A percentile compares a stretch with the other conserved stretches of the same genome.
These are phyloP conservation scores for Talaromyces marneffei DNA, from an alignment of 2,329 filamentous ascomycete species.

Conservation along the genomic window DNA sequence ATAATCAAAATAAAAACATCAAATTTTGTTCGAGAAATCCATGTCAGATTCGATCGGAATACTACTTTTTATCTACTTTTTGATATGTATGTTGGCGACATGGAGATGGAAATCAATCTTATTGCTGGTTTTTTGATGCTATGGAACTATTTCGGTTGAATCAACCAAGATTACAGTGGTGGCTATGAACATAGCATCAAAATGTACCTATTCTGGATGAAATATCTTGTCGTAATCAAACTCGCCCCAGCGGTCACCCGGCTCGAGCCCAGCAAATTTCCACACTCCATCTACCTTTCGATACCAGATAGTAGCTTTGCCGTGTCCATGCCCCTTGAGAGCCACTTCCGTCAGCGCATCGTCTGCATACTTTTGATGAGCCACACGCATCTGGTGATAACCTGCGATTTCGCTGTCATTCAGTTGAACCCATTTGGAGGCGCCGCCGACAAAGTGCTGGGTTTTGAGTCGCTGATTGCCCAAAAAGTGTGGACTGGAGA, in stretches of 20 bases:
- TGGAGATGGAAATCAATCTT: not conserved
- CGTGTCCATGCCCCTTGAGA: constrained; percentile 1
- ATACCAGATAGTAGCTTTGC: not conserved
- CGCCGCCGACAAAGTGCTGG: constrained; percentile 20
- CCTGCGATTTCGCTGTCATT: constrained; percentile 23
- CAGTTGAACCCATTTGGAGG: constrained; percentile 20
- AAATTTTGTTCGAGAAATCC: not conserved
- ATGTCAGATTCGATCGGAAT: not conserved
- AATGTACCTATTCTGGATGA: not conserved
- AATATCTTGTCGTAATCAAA: not conserved
- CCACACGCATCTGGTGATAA: constrained; percentile 40
- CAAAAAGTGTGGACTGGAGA: constrained; percentile 13
- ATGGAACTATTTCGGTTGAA: not conserved
- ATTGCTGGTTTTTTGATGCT: not conserved
- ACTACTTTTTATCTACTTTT: not conserved
- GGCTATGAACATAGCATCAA: not conserved
- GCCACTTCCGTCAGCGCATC: not conserved
- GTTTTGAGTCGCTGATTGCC: constrained; percentile 17
- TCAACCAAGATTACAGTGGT: not conserved
- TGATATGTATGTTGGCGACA: not conserved
- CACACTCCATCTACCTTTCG: not conserved
- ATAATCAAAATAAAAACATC: not conserved
- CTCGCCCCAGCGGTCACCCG: not conserved
- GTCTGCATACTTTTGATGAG: constrained; percentile 20
- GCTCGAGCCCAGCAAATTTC: constrained; percentile 1